phyloP scores from a whole-genome alignment of 108 stramenopile species.

The Skeletonema menzelii region DNA sequence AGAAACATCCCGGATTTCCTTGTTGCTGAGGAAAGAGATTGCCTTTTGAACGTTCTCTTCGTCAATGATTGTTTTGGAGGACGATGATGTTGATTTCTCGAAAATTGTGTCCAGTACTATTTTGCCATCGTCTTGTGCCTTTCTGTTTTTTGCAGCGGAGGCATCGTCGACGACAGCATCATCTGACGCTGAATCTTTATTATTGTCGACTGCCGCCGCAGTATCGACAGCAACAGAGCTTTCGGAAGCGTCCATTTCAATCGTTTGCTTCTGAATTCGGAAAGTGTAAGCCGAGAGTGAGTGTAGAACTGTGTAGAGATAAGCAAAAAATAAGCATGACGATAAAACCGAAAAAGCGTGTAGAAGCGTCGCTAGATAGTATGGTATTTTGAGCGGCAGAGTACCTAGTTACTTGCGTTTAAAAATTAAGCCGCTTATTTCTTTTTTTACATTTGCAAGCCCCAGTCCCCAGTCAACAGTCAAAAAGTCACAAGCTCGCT shows the following conservation, averaged over 20 bases:
- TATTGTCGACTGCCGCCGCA: not conserved
- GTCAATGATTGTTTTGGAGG: not conserved
- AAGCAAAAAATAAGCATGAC: no score
- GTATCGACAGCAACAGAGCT: not conserved
- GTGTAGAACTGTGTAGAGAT: no score
- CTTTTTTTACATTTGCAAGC: no score
- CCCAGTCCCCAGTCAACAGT: no score
- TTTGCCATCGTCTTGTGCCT: not conserved
- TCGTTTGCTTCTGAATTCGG: no score
- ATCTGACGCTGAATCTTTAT: not conserved
- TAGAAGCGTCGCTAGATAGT: no score
- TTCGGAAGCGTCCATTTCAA: not conserved
- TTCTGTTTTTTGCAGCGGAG: not conserved
- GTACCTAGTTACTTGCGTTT: no score
- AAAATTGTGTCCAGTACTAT: not conserved
- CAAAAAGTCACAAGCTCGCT: no score
- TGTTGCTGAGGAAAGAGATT: slow-evolving; percentile 23
- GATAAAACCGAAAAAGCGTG: no score
- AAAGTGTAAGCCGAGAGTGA: no score
- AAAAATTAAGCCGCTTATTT: no score
- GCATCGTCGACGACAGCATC: not conserved
- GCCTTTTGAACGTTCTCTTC: slow-evolving; percentile 34
- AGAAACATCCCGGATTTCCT: slow-evolving; percentile 20
- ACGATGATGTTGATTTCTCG: not conserved
- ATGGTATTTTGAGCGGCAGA: no score